These are phyloP conservation scores for Pseudogymnoascus sp. DNA, from an alignment of 2,329 filamentous ascomycete species.

Conservation along the genomic window DNA sequence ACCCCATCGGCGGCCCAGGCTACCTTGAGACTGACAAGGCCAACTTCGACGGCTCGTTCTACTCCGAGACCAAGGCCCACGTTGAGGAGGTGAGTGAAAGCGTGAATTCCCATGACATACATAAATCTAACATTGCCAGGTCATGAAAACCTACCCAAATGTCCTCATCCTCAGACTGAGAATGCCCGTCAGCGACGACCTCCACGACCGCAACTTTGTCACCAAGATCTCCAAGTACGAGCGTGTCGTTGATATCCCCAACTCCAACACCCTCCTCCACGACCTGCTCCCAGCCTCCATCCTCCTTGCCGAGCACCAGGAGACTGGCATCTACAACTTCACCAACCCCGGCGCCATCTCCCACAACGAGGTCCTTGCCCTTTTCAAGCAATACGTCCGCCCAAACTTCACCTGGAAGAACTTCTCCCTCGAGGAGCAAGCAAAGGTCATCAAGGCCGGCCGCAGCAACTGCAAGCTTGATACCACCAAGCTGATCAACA, in stretches of 20 bases:
- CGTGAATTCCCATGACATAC: not conserved
- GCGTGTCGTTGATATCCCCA: conserved; percentile 57
- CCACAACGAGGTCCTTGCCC: conserved; percentile 58
- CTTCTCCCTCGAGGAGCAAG: conserved; percentile 57
- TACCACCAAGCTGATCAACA: conserved; percentile 50
- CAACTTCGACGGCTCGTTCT: conserved; percentile 61
- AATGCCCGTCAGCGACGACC: conserved; percentile 62
- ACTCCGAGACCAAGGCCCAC: conserved; percentile 57
- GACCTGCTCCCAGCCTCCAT: conserved; percentile 56
- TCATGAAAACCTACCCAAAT: conserved; percentile 55
- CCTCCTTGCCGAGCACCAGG: conserved; percentile 50
- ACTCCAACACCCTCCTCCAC: conserved; percentile 58
- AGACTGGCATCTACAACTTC: conserved; percentile 61
- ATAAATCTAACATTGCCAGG: conserved; percentile 29
- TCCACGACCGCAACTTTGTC: conserved; percentile 59
- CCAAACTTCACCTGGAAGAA: conserved; percentile 56
- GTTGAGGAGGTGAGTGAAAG: conserved; percentile 48
- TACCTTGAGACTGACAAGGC: conserved; percentile 54
- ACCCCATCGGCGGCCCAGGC: conserved; percentile 51
- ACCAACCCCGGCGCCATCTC: conserved; percentile 63
- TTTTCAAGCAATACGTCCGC: conserved; percentile 57
- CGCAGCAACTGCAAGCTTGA: conserved; percentile 60
- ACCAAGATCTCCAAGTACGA: conserved; percentile 61
- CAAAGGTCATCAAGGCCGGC: conserved; percentile 58
- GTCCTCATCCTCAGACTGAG: conserved; percentile 56